Evolutionary conservation across 371 early-diverging fungal species (phyloP).

Genomic region (Basidiobolus meristosporus): DNA sequence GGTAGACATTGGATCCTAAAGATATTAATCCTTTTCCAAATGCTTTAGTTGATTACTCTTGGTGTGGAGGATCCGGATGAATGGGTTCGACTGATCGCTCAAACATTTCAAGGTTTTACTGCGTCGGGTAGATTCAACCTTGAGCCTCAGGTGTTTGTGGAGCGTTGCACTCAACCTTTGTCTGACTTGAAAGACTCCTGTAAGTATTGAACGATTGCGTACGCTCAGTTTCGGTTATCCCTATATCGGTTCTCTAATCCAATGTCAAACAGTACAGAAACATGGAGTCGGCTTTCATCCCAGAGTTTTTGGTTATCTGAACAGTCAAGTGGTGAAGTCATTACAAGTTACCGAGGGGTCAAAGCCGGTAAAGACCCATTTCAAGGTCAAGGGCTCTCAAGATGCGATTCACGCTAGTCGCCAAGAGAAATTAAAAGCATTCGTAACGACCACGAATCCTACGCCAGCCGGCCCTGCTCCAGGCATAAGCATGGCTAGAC

Average conservation of each 20-base stretch:
- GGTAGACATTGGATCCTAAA: too few species aligned
- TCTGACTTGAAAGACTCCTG: neutral
- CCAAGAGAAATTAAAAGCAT: too few species aligned
- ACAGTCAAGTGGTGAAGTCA: constrained; percentile 7
- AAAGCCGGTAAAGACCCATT: too few species aligned
- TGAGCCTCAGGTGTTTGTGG: constrained; percentile 1
- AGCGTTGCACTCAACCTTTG: constrained; percentile 1
- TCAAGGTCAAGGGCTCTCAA: too few species aligned
- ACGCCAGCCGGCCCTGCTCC: too few species aligned
- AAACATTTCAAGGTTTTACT: constrained; percentile 10
- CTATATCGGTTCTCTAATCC: neutral
- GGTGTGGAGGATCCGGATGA: constrained; percentile 11
- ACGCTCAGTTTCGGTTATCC: too few species aligned
- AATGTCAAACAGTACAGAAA: constrained; percentile 4
- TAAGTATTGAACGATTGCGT: too few species aligned
- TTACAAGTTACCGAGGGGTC: constrained; percentile 6
- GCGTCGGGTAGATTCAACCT: constrained; percentile 8
- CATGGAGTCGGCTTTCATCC: constrained; percentile 13
- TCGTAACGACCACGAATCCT: too few species aligned
- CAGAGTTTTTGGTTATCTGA: constrained; percentile 10
- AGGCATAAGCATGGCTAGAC: too few species aligned
- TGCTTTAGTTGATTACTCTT: constrained; percentile 7
- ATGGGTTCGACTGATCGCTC: constrained; percentile 10
- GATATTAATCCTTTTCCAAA: too few species aligned
- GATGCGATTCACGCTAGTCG: too few species aligned